Base-by-base conservation (phyloP, 257 asterid species). In the Jacaranda copaia region DNA sequence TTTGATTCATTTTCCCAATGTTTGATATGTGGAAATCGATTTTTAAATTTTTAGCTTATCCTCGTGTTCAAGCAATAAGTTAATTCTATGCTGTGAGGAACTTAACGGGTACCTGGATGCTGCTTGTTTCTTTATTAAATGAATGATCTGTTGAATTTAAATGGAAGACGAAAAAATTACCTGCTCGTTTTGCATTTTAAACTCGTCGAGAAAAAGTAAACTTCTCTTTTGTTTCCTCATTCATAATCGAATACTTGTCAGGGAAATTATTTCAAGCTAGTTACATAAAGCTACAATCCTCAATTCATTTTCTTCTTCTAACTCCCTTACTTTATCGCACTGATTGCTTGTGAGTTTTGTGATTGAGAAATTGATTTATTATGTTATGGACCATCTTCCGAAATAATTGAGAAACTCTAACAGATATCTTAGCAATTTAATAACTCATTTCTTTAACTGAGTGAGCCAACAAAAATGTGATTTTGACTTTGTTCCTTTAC, bases 1-100 rank as follows among this genome's bases (percentile, higher is more conserved):
- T 48, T 62, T 39, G 3, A 5, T 46, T 73, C 5, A 56, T 3
- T 4, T 35, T 61, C 35, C 42, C 6, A 6, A 19, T 6, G 32
- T 67, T n/a, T 43, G 13, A 10, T 59, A 38, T 45, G 8, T 32
- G 12, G 12, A 59, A 20, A 9, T 43, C 57, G 4, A 8, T 15
- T 74, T 48, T 13, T n/a, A 61, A 14, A 19, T 4, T 15, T 46
- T 69, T 77, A 12, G 3, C 57, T 12, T 63, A 25, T 25, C 60
- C 51, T 76, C 56, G 15, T 49, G 42, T 73, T 81, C 43, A 51
- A 18, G 61, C 55, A 8, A 53, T 77, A 8, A 25, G 7, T 64
- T 77, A 8, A 25, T 5, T 64, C 20, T 58, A 45, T 62, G 9
- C 20, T 6, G 18, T 42, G 68, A 6, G 6, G 40, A 20, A 40